These are phyloP conservation scores for Cladosporium sp. DNA, from an alignment of 2,329 filamentous ascomycete genomes.

Conservation along the genomic window DNA sequence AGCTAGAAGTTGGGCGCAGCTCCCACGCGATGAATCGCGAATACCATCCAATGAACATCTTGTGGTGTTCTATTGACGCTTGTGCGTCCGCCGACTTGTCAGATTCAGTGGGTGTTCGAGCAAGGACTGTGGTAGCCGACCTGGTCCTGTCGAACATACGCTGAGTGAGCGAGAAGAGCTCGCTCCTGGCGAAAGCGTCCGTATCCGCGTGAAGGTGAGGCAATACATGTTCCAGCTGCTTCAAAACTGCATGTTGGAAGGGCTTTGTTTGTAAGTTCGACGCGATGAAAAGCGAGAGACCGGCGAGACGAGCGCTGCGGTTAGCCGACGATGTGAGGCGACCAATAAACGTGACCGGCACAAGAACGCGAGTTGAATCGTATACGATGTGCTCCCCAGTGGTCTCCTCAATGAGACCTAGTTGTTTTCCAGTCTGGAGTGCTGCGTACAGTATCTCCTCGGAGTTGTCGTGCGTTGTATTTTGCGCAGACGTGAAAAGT, in stretches of 20 bases:
- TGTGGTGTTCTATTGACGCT: conserved; percentile 1
- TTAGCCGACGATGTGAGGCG: conserved; percentile 40
- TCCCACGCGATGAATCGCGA: conserved; percentile 70
- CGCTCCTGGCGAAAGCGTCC: conserved; percentile 82
- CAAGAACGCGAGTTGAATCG: conserved; percentile 49
- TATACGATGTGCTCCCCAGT: conserved; percentile 22
- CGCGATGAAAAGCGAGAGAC: conserved; percentile 75
- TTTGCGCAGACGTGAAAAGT: conserved; percentile 21
- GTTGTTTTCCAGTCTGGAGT: conserved; percentile 48
- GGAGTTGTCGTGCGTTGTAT: background rate
- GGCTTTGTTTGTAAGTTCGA: conserved; percentile 74
- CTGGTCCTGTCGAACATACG: conserved; percentile 75
- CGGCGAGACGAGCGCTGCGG: conserved; percentile 67
- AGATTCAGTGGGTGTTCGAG: conserved; percentile 18
- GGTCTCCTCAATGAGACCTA: conserved; percentile 46
- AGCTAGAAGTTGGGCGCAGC: conserved; percentile 77
- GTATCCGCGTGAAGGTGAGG: conserved; percentile 71
- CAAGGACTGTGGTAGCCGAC: conserved; percentile 61
- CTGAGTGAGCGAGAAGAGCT: conserved; percentile 72
- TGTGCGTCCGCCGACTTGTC: background rate
- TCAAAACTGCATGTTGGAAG: conserved; percentile 63
- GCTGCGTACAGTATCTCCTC: conserved; percentile 36
- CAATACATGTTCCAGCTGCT: conserved; percentile 54
- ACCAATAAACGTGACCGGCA: conserved; percentile 49
- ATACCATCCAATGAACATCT: conserved; percentile 71